Evolutionary conservation across 805 yeast genomes (phyloP).

Genomic region (Hanseniaspora pseudoguilliermondii): DNA sequence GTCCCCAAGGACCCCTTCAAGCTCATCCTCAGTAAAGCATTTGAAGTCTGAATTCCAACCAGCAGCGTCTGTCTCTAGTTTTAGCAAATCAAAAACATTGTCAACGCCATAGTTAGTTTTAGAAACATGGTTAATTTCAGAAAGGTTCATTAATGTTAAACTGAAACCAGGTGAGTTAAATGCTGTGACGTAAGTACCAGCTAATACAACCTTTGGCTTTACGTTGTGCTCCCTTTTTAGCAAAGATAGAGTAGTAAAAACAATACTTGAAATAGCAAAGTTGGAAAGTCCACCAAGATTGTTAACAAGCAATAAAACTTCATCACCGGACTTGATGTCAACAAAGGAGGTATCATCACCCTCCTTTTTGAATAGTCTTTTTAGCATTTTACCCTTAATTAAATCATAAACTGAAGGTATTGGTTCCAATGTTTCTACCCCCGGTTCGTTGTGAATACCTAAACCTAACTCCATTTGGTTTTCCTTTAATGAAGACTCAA

Average conservation of each 20-base stretch:
- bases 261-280: conserved; percentile 63
- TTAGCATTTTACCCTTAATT: conserved; percentile 42
- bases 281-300: conserved; percentile 84
- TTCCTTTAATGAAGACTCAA: conserved; percentile 39
- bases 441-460: conserved; percentile 95
- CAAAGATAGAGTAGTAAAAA: conserved; percentile 42
- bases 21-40: conserved; percentile 22
- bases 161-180: conserved; percentile 88
- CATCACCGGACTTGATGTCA: conserved; percentile 46
- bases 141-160: conserved; percentile 61
- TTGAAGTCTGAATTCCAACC: conserved; percentile 48
- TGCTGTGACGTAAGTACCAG: conserved; percentile 78
- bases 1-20: conserved; percentile 16
- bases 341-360: conserved; percentile 78
- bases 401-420: conserved; percentile 61
- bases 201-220: conserved; percentile 53
- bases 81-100: conserved; percentile 42
- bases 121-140: conserved; percentile 34
- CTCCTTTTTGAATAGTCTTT: conserved; percentile 44
- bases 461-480: conserved; percentile 80
- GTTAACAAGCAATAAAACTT: conserved; percentile 59
- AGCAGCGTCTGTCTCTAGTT: conserved; percentile 62
- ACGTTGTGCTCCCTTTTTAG: conserved; percentile 43
- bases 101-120: conserved; percentile 27
- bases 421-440: conserved; percentile 40